Conservation (phyloP, 1,284 basidiomycete species). For the Stereum hirsutum region DNA sequence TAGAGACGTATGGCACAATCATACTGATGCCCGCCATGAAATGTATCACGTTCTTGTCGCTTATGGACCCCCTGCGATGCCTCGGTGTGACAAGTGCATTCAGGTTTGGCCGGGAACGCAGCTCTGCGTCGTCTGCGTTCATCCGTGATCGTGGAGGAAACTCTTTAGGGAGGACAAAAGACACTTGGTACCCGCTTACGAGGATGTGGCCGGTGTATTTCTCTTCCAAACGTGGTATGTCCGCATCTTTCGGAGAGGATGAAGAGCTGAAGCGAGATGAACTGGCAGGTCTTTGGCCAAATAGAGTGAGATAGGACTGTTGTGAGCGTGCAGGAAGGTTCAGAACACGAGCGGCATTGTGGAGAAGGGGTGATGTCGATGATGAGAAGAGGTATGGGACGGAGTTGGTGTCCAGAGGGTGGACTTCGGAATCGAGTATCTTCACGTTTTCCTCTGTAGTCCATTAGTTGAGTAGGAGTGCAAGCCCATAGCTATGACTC, state of each 20-base stretch:
- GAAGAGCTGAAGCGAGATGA: slow-evolving; percentile 27
- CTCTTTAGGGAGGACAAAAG: slow-evolving; percentile 66
- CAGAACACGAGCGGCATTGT: slow-evolving; percentile 58
- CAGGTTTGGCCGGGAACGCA: slow-evolving; percentile 20
- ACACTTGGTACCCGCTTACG: slow-evolving; percentile 67
- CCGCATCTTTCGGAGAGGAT: slow-evolving; percentile 8
- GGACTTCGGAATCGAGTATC: slow-evolving; percentile 58
- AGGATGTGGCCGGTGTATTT: slow-evolving; percentile 67
- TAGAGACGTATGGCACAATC: slow-evolving; percentile 59
- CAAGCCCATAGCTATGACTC: slow-evolving; percentile 11
- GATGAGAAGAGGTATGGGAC: slow-evolving; percentile 69
- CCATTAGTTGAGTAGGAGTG: not conserved
- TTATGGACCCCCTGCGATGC: slow-evolving; percentile 42
- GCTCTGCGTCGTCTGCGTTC: slow-evolving; percentile 21
- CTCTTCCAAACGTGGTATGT: slow-evolving; percentile 33
- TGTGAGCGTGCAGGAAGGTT: slow-evolving; percentile 51
- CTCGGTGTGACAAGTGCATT: slow-evolving; percentile 22
- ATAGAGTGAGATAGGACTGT: slow-evolving; percentile 49
- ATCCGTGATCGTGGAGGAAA: slow-evolving; percentile 36
- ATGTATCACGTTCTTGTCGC: slow-evolving; percentile 47
- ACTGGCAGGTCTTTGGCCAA: slow-evolving; percentile 29
- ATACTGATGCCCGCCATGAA: slow-evolving; percentile 74
- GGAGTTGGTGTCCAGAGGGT: slow-evolving; percentile 62
- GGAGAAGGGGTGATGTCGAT: slow-evolving; percentile 48
- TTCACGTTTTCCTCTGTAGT: slow-evolving; percentile 66